Evolutionary conservation across 2,329 filamentous ascomycete genomes (phyloP).

Genomic region (Drechslerella coelobrocha): DNA sequence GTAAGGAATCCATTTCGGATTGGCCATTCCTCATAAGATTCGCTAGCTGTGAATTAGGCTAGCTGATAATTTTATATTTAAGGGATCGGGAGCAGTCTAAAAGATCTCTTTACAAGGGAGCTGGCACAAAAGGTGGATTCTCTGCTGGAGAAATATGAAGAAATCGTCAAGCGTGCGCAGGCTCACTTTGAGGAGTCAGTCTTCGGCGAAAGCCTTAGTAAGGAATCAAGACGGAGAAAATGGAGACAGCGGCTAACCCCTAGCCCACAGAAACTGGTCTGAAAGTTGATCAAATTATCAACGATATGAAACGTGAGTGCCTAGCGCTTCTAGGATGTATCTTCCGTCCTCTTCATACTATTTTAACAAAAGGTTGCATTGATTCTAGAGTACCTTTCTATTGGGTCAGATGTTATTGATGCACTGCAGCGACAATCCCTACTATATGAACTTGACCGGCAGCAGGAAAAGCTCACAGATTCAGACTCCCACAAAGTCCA

Average conservation of each 20-base stretch:
- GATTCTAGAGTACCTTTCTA: constrained; percentile 16
- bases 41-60: background rate
- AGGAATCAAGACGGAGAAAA: background rate
- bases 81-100: constrained; percentile 30
- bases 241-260: background rate
- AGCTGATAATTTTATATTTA: background rate
- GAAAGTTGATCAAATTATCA: constrained; percentile 23
- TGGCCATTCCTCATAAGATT: too few species aligned
- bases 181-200: constrained; percentile 32
- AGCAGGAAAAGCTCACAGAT: constrained; percentile 8
- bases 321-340: background rate
- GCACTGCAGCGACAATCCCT: constrained; percentile 14
- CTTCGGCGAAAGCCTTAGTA: constrained; percentile 27
- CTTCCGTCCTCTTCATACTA: too few species aligned
- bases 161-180: constrained; percentile 19
- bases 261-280: constrained; percentile 14
- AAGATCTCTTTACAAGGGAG: constrained; percentile 36
- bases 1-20: constrained; percentile 11
- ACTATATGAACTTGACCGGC: constrained; percentile 22
- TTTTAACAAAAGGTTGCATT: background rate
- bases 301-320: constrained; percentile 20
- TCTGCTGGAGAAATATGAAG: constrained; percentile 22
- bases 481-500: constrained; percentile 21
- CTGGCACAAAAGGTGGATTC: constrained; percentile 21
- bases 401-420: constrained; percentile 17